These are phyloP conservation scores for Penicillium psychrosexuale DNA, from an alignment of 2,329 filamentous ascomycete genomes.

Conservation along the genomic window DNA sequence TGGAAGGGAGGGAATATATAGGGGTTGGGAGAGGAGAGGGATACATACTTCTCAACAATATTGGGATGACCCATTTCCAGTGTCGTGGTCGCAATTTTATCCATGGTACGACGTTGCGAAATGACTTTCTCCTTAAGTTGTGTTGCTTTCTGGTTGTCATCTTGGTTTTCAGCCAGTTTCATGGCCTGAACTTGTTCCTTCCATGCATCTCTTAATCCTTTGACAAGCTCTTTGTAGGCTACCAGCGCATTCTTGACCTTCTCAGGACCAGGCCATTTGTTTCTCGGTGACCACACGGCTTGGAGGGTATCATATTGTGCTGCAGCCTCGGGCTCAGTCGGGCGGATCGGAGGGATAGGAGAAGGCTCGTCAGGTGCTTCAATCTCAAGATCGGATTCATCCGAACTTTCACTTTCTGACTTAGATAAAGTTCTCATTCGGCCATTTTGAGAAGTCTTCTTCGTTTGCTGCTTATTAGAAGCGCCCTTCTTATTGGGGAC, in stretches of 20 bases:
- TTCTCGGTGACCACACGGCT: slow-evolving; percentile 59
- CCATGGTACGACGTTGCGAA: slow-evolving; percentile 56
- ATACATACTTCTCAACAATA: slow-evolving; percentile 51
- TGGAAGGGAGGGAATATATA: slow-evolving; percentile 17
- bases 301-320: slow-evolving; percentile 59
- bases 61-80: slow-evolving; percentile 46
- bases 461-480: slow-evolving; percentile 23
- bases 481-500: slow-evolving; percentile 17
- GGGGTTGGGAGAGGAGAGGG: slow-evolving; percentile 1
- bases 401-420: slow-evolving; percentile 50
- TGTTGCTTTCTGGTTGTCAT: slow-evolving; percentile 53
- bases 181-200: slow-evolving; percentile 56
- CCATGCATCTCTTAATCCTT: slow-evolving; percentile 60
- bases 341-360: slow-evolving; percentile 53
- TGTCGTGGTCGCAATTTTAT: slow-evolving; percentile 48
- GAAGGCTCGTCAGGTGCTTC: slow-evolving; percentile 53
- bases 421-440: slow-evolving; percentile 28
- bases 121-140: slow-evolving; percentile 56
- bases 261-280: slow-evolving; percentile 48
- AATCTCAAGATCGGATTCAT: slow-evolving; percentile 51
- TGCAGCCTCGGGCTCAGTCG: slow-evolving; percentile 52
- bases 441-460: slow-evolving; percentile 10
- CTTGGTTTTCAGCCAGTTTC: slow-evolving; percentile 57
- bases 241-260: slow-evolving; percentile 55
- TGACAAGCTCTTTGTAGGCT: slow-evolving; percentile 59